Percentiles rank a stretch among this genome's conserved stretches.
Evolutionary conservation across 2,329 filamentous ascomycete species (phyloP).

Genomic region (Coniella lustricola): DNA sequence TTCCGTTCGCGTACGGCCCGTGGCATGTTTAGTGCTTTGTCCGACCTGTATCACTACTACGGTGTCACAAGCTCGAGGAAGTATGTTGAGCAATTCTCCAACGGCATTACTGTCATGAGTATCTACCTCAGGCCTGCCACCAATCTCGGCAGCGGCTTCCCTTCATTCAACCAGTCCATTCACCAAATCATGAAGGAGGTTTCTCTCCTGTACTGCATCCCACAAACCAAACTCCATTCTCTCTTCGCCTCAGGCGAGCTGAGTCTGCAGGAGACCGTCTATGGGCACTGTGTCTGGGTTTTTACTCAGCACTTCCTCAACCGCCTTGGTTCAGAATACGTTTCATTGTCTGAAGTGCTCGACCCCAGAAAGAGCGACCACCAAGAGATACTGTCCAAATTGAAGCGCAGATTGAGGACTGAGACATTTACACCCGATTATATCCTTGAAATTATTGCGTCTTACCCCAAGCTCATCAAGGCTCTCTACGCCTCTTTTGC

Average conservation of each 20-base stretch:
- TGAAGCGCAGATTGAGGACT: conserved; percentile 89
- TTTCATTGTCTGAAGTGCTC: conserved; percentile 73
- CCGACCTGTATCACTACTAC: conserved; percentile 97
- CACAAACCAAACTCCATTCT: conserved; percentile 90
- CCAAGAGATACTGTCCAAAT: conserved; percentile 79
- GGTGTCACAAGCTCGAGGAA: conserved; percentile 93
- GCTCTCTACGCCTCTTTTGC: conserved; percentile 89
- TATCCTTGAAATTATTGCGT: conserved; percentile 92
- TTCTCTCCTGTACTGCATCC: conserved; percentile 93
- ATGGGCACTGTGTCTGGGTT: conserved; percentile 95
- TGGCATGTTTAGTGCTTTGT: conserved; percentile 90
- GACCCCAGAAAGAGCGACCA: conserved; percentile 77
- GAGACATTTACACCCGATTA: conserved; percentile 98
- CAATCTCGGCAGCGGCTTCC: conserved; percentile 50
- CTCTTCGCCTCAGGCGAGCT: conserved; percentile 81
- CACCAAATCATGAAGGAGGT: conserved; percentile 99
- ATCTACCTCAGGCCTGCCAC: conserved; percentile 77
- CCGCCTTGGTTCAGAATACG: conserved; percentile 86
- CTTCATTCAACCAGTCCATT: conserved; percentile 87
- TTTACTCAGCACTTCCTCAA: conserved; percentile 98
- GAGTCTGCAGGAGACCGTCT: conserved; percentile 93
- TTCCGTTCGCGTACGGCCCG: conserved; percentile 90
- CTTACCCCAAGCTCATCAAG: conserved; percentile 80
- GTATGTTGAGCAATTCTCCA: conserved; percentile 98
- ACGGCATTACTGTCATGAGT: conserved; percentile 95